phyloP scores from a whole-genome alignment of 2,329 filamentous ascomycete species.

The Colletotrichum spaethianum region DNA sequence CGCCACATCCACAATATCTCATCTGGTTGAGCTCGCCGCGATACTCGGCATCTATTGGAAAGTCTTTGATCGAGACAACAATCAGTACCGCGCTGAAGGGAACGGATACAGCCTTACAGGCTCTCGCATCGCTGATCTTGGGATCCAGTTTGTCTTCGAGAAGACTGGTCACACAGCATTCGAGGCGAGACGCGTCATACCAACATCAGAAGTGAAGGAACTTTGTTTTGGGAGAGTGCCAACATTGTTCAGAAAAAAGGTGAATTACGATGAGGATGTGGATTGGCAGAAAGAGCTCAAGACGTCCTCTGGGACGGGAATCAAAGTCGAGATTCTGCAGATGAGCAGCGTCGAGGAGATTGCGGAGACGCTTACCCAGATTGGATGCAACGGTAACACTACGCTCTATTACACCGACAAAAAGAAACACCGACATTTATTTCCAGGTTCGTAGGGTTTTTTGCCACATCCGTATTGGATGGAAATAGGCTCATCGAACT shows the following conservation, averaged over 20 bases:
- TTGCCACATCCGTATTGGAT: background rate
- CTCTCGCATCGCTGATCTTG: constrained; percentile 50
- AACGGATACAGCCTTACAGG: constrained; percentile 54
- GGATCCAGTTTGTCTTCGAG: constrained; percentile 56
- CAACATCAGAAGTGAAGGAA: constrained; percentile 54
- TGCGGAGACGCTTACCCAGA: constrained; percentile 52
- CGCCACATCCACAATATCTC: constrained; percentile 53
- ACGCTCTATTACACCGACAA: constrained; percentile 47
- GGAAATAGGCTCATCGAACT: background rate
- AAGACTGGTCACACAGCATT: constrained; percentile 54
- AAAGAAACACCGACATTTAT: constrained; percentile 44
- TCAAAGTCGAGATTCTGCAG: constrained; percentile 42
- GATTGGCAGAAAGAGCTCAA: constrained; percentile 15
- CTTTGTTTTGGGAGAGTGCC: constrained; percentile 57
- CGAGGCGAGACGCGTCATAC: constrained; percentile 52
- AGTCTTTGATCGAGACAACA: constrained; percentile 53
- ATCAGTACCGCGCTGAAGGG: constrained; percentile 54
- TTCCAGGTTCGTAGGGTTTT: constrained; percentile 42
- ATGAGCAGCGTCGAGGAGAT: constrained; percentile 48
- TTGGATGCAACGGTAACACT: constrained; percentile 55
- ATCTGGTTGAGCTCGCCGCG: constrained; percentile 53
- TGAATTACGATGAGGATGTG: background rate
- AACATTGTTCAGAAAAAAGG: constrained; percentile 51
- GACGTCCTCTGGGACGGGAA: constrained; percentile 41
- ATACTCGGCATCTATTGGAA: constrained; percentile 59